Evolutionary conservation across 352 stramenopile species (phyloP).

Genomic region (Phytophthora fragariaefolia): DNA sequence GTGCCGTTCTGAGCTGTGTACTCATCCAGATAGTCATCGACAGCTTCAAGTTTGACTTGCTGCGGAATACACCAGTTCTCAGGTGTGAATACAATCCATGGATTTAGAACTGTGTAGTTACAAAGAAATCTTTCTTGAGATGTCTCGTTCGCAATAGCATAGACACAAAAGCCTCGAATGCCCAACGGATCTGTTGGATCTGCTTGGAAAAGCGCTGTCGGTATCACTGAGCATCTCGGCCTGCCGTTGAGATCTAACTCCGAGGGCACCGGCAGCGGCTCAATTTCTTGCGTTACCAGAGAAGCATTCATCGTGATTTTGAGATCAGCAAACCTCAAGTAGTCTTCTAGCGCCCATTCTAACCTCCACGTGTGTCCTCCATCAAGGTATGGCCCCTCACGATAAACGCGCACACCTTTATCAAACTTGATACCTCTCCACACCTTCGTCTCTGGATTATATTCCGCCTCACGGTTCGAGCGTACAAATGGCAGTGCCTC

Average conservation of each 20-base stretch:
- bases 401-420: conserved; percentile 75
- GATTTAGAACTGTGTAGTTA: conserved; percentile 76
- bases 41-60: conserved; percentile 47
- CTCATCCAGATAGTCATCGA: conserved; percentile 75
- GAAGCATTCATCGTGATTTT: conserved; percentile 65
- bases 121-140: conserved; percentile 78
- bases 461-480: conserved; percentile 73
- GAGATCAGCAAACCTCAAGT: conserved; percentile 73
- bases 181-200: conserved; percentile 58
- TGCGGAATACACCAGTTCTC: conserved; percentile 77
- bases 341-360: conserved; percentile 78
- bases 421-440: conserved; percentile 68
- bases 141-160: conserved; percentile 66
- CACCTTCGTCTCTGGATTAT: conserved; percentile 53
- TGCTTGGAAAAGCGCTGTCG: conserved; percentile 50
- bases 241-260: conserved; percentile 50
- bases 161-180: conserved; percentile 65
- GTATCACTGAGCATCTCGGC: conserved; percentile 58
- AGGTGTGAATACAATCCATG: conserved; percentile 77
- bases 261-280: conserved; percentile 60
- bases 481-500: conserved; percentile 72
- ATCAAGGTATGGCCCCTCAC: conserved; percentile 70
- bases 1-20: conserved; percentile 43
- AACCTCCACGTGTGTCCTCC: conserved; percentile 78
- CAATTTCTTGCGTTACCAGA: conserved; percentile 68